A percentile compares a stretch with the other conserved stretches of the same genome.
Conservation (phyloP, 306 rosid species). For the Sicyos edulis region DNA sequence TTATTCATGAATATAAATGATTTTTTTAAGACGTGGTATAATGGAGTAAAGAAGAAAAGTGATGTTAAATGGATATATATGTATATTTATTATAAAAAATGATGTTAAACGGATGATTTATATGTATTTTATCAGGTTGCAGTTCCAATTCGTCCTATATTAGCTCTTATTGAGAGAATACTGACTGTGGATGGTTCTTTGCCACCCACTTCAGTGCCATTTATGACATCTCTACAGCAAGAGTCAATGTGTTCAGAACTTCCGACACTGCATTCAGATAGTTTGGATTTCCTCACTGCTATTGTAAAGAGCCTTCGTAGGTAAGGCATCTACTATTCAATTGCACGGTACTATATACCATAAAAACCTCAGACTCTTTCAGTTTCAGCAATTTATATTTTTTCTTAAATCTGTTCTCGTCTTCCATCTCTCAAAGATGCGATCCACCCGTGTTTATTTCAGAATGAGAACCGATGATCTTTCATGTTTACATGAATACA, state of each 20-base stretch:
- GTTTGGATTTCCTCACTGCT: slow-evolving; percentile 67
- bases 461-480: not conserved
- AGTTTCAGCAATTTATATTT: not conserved
- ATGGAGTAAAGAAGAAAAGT: slow-evolving; percentile 5
- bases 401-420: not conserved
- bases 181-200: slow-evolving; percentile 68
- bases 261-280: slow-evolving; percentile 59
- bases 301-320: slow-evolving; percentile 60
- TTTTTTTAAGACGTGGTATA: not conserved
- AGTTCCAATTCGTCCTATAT: slow-evolving; percentile 53
- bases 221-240: slow-evolving; percentile 70
- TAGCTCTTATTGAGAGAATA: slow-evolving; percentile 65
- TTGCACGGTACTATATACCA: not conserved
- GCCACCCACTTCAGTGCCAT: slow-evolving; percentile 50
- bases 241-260: slow-evolving; percentile 76
- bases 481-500: not conserved
- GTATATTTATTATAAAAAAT: not conserved
- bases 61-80: slow-evolving; percentile 8
- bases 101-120: slow-evolving; percentile 8
- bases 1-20: not conserved
- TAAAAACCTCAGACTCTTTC: not conserved
- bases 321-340: slow-evolving; percentile 31
- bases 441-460: not conserved
- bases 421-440: not conserved
- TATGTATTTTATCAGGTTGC: slow-evolving; percentile 44